These are phyloP conservation scores for Pythium plurisporium DNA, from an alignment of 352 stramenopile genomes.

Conservation along the genomic window DNA sequence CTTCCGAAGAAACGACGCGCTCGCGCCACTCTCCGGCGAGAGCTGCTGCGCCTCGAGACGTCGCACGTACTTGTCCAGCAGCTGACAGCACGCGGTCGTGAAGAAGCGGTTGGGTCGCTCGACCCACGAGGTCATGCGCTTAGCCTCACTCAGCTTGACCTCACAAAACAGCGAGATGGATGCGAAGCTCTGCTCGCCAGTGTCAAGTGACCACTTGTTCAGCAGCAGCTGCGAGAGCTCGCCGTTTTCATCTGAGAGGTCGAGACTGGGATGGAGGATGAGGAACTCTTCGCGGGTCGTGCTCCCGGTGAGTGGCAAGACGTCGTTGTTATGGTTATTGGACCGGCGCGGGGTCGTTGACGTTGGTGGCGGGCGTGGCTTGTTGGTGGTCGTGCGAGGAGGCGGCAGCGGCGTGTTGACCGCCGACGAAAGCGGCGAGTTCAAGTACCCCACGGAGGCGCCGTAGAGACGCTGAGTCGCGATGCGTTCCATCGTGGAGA, in stretches of 20 bases:
- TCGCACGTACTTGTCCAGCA: constrained; percentile 61
- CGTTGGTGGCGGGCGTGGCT: neutral
- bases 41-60: constrained; percentile 5
- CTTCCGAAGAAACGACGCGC: constrained; percentile 41
- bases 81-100: constrained; percentile 61
- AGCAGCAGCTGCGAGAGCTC: constrained; percentile 59
- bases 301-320: neutral
- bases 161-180: constrained; percentile 74
- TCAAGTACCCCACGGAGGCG: constrained; percentile 7
- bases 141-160: constrained; percentile 74
- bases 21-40: constrained; percentile 27
- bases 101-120: constrained; percentile 71
- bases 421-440: neutral
- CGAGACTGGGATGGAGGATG: constrained; percentile 53
- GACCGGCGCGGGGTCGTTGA: neutral
- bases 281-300: constrained; percentile 33
- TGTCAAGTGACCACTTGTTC: constrained; percentile 60
- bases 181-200: constrained; percentile 46
- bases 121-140: constrained; percentile 71
- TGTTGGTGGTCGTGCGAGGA: neutral
- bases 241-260: constrained; percentile 47
- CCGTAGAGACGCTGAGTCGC: constrained; percentile 12
- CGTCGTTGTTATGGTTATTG: constrained; percentile 3
- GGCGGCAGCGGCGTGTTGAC: neutral
- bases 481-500: constrained; percentile 9